Conservation (phyloP, 305 asterid genomes). For the Solanum hybrid region DNA sequence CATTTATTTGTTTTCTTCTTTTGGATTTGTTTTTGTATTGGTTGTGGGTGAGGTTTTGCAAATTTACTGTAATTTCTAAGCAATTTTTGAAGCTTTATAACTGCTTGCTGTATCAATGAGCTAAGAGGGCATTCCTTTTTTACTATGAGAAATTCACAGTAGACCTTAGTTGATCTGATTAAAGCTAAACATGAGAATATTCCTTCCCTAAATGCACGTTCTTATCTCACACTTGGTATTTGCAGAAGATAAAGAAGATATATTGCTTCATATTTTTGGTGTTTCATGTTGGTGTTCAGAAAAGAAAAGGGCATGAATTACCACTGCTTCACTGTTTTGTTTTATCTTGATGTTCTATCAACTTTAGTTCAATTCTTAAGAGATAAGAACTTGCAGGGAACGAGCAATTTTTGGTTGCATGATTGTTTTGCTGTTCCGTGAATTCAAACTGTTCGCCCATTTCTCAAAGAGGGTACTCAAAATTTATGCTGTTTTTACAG, state of each 20-base stretch:
- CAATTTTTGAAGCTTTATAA: not conserved
- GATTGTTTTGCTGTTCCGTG: not conserved
- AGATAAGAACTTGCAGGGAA: not conserved
- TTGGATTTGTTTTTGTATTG: not conserved
- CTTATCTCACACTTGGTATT: not conserved
- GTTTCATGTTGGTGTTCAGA: not conserved
- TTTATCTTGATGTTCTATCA: not conserved
- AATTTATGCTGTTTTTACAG: not conserved
- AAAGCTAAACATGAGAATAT: not conserved
- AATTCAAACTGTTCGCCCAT: not conserved
- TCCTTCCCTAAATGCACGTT: not conserved
- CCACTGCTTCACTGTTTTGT: not conserved
- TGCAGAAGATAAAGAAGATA: not conserved
- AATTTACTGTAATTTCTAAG: not conserved
- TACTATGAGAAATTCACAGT: not conserved
- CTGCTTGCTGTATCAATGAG: not conserved
- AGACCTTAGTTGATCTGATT: not conserved
- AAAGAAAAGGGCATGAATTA: not conserved
- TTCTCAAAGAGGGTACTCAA: not conserved
- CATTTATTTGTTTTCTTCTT: not conserved
- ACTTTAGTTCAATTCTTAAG: not conserved
- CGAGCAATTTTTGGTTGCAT: not conserved
- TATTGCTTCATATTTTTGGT: too few relatives aligned
- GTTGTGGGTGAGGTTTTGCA: not conserved
- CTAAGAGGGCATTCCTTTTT: not conserved